Conservation (phyloP, 495 filamentous ascomycete genomes). For the Aspergillus hancockii region DNA sequence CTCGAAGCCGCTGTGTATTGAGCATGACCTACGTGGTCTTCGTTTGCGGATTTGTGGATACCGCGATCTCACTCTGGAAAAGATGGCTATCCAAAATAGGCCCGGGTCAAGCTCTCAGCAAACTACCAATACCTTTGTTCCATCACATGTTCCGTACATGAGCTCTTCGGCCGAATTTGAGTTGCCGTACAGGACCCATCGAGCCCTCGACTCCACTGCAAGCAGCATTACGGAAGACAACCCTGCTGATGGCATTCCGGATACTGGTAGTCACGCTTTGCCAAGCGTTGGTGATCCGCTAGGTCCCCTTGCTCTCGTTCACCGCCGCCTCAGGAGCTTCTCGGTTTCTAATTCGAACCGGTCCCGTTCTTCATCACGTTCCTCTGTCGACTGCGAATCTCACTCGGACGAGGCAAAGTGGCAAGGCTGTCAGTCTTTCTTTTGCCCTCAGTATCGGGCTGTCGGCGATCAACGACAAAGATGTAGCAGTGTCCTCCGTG, state of each 20-base stretch:
- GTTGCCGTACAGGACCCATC: constrained; percentile 37
- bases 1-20: constrained; percentile 59
- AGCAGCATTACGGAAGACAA: constrained; percentile 46
- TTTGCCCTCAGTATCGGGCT: constrained; percentile 52
- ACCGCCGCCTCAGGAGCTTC: constrained; percentile 30
- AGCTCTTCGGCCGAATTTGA: constrained; percentile 25
- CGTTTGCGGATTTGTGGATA: constrained; percentile 62
- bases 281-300: constrained; percentile 19
- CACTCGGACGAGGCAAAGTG: constrained; percentile 42
- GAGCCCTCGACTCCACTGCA: constrained; percentile 35
- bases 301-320: constrained; percentile 18
- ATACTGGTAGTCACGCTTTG: constrained; percentile 23
- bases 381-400: constrained; percentile 43
- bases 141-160: constrained; percentile 14
- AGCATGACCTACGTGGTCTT: constrained; percentile 62
- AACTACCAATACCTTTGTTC: constrained; percentile 1
- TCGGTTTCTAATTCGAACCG: constrained; percentile 44
- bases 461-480: constrained; percentile 52
- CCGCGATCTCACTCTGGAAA: constrained; percentile 56
- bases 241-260: constrained; percentile 27
- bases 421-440: constrained; percentile 60
- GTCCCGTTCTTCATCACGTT: constrained; percentile 42
- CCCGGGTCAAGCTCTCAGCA: constrained; percentile 15
- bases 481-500: constrained; percentile 49
- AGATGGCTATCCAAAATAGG: constrained; percentile 40